phyloP scores from a whole-genome alignment of 768 basidiomycete species.

The Neoboletus brunneissimus region DNA sequence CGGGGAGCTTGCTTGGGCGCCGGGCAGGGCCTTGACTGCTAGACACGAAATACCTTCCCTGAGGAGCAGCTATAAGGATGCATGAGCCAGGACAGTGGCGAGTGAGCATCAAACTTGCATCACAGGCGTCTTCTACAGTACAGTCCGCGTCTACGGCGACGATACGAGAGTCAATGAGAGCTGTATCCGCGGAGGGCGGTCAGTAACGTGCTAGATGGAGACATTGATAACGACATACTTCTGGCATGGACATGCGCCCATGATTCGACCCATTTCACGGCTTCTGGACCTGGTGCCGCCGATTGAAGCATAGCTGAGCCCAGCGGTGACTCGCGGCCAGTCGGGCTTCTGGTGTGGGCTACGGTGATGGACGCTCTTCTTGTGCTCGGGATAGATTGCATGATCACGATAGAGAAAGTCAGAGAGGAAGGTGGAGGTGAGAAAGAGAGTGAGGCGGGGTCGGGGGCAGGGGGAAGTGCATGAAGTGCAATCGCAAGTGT shows the following conservation, averaged over 20 bases:
- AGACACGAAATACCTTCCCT: slow-evolving; percentile 64
- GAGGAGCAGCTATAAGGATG: slow-evolving; percentile 49
- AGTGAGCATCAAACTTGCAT: slow-evolving; percentile 42
- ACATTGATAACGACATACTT: slow-evolving; percentile 40
- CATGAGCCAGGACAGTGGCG: background rate
- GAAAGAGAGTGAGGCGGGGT: slow-evolving; percentile 5
- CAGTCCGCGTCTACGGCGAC: slow-evolving; percentile 66
- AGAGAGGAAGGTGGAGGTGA: background rate
- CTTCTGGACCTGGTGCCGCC: slow-evolving; percentile 28
- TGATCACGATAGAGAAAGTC: background rate
- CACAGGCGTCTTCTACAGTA: slow-evolving; percentile 80
- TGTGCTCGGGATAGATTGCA: slow-evolving; percentile 16
- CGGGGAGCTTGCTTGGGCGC: slow-evolving; percentile 21
- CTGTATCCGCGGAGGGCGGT: slow-evolving; percentile 33
- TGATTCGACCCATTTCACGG: slow-evolving; percentile 52
- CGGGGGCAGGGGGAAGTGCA: slow-evolving; percentile 10
- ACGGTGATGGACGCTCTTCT: slow-evolving; percentile 22
- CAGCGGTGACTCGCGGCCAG: slow-evolving; percentile 19
- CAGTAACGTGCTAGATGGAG: background rate
- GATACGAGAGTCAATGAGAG: slow-evolving; percentile 67
- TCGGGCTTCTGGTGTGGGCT: slow-evolving; percentile 10
- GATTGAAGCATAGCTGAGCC: slow-evolving; percentile 11
- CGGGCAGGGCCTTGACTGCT: slow-evolving; percentile 46
- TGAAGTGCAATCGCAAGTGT: slow-evolving; percentile 7
- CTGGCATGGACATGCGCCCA: slow-evolving; percentile 58